These are phyloP conservation scores for Pseudogymnoascus sp. DNA, from an alignment of 2,329 filamentous ascomycete genomes.

Conservation along the genomic window DNA sequence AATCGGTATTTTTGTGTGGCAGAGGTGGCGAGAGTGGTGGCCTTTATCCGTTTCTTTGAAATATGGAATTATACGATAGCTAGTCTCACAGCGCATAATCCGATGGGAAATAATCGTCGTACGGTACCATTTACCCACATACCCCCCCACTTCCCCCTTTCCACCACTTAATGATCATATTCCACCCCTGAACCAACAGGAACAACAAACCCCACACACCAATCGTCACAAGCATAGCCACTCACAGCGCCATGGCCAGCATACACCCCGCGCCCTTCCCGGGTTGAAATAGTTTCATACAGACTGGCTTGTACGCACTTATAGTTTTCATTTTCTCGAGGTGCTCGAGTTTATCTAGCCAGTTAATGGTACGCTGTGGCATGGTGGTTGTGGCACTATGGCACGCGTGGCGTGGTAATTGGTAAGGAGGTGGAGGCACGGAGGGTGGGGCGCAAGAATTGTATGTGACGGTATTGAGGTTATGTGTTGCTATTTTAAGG, in stretches of 20 bases:
- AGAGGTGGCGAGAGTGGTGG: too few relatives aligned
- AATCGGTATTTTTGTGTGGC: too few relatives aligned
- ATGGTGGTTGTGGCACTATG: background rate
- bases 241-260: fast-evolving
- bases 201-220: background rate
- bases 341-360: background rate
- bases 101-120: too few relatives aligned
- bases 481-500: too few relatives aligned
- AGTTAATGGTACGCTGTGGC: background rate
- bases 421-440: background rate
- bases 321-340: background rate
- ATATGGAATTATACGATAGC: too few relatives aligned
- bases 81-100: too few relatives aligned
- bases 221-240: too few relatives aligned
- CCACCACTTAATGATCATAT: too few relatives aligned
- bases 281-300: background rate
- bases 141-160: too few relatives aligned
- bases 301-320: background rate
- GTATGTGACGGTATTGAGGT: too few relatives aligned
- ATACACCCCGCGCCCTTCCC: background rate
- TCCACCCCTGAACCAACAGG: background rate
- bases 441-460: background rate
- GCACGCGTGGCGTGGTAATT: background rate
- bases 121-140: too few relatives aligned
- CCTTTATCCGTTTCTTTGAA: too few relatives aligned